Evolutionary conservation across 768 basidiomycete species (phyloP).

Genomic region (Kwoniella bestiolae): DNA sequence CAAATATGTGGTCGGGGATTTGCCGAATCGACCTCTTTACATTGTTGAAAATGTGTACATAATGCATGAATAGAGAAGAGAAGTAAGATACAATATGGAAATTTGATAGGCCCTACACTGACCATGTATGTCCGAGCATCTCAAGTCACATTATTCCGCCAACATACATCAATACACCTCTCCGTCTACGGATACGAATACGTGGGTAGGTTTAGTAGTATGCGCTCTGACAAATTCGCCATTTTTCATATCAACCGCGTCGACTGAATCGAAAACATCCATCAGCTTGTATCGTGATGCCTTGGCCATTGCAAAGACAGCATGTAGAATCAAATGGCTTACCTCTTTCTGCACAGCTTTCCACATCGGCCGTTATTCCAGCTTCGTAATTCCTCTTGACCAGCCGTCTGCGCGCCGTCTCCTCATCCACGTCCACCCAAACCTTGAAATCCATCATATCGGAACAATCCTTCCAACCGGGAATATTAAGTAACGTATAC

Average conservation of each 20-base stretch:
- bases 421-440: slow-evolving; percentile 68
- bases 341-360: slow-evolving; percentile 59
- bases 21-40: not conserved
- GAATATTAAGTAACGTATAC: slow-evolving; percentile 74
- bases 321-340: slow-evolving; percentile 1
- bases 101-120: too few species aligned
- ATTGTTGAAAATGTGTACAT: too few species aligned
- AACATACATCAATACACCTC: not conserved
- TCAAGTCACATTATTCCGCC: too few species aligned
- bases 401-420: slow-evolving; percentile 66
- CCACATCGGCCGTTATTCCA: slow-evolving; percentile 69
- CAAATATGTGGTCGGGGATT: too few species aligned
- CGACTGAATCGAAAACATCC: not conserved
- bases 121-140: too few species aligned
- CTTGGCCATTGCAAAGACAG: too few species aligned
- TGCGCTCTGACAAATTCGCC: slow-evolving; percentile 4
- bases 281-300: not conserved
- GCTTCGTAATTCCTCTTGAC: slow-evolving; percentile 76
- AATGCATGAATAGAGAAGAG: too few species aligned
- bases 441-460: slow-evolving; percentile 75
- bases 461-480: slow-evolving; percentile 73
- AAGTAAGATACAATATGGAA: too few species aligned
- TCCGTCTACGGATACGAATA: slow-evolving; percentile 3
- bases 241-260: slow-evolving; percentile 14
- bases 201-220: not conserved